These are phyloP conservation scores for Lactarius deliciosus DNA, from an alignment of 768 basidiomycete genomes.

Conservation along the genomic window DNA sequence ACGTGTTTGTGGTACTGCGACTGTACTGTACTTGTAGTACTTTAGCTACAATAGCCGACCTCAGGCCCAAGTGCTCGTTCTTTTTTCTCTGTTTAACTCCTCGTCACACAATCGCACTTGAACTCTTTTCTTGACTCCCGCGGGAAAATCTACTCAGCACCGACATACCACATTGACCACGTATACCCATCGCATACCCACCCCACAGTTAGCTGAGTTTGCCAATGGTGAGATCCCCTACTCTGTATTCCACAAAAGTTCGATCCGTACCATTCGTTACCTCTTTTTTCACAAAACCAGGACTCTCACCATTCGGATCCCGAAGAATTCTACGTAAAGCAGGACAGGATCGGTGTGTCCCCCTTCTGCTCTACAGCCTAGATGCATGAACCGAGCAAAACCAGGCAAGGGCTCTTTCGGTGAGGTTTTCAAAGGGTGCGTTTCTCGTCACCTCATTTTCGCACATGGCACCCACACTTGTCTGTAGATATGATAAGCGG, in stretches of 20 bases:
- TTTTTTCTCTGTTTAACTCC: conserved; percentile 24
- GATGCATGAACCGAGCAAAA: conserved; percentile 16
- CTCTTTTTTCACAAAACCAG: conserved; percentile 39
- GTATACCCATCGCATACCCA: conserved; percentile 30
- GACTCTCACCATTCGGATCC: conserved; percentile 80
- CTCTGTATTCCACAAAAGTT: conserved; percentile 2
- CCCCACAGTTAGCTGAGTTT: conserved; percentile 14
- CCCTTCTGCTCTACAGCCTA: conserved; percentile 24
- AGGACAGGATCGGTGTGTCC: conserved; percentile 88
- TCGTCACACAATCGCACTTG: conserved; percentile 5
- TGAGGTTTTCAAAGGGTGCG: conserved; percentile 97
- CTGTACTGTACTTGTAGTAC: neutral
- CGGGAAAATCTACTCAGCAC: neutral
- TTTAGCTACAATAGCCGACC: conserved; percentile 1
- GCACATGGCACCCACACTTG: conserved; percentile 16
- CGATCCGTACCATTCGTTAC: conserved; percentile 22
- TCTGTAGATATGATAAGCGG: conserved; percentile 82
- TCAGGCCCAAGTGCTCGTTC: conserved; percentile 4
- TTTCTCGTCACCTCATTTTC: conserved; percentile 19
- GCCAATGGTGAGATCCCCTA: conserved; percentile 33
- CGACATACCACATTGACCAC: conserved; percentile 29
- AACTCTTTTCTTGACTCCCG: neutral
- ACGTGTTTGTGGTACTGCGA: conserved; percentile 7
- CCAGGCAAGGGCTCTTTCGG: conserved; percentile 98
- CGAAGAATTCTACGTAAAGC: conserved; percentile 95